Conservation (phyloP, 2,329 filamentous ascomycete genomes). For the Nemania diffusa region DNA sequence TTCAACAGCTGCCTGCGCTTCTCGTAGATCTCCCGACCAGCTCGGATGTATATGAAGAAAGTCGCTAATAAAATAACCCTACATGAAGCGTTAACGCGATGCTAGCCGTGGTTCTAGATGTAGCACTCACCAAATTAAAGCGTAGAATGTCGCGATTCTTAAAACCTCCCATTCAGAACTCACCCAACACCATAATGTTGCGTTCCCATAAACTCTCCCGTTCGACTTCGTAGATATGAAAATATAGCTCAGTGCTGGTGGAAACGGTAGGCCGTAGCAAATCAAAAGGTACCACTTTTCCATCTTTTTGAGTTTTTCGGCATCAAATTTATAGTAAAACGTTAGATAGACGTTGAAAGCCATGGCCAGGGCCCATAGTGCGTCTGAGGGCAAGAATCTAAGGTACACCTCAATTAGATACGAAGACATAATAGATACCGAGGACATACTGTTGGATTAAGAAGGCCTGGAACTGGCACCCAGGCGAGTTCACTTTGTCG, state of each 20-base stretch:
- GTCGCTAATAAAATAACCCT: conserved; percentile 72
- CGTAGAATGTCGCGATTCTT: conserved; percentile 80
- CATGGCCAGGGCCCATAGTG: conserved; percentile 83
- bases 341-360: conserved; percentile 85
- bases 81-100: conserved; percentile 29
- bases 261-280: conserved; percentile 79
- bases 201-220: conserved; percentile 76
- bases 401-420: not conserved
- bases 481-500: conserved; percentile 56
- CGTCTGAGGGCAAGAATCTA: conserved; percentile 82
- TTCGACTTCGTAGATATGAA: conserved; percentile 66
- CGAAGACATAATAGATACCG: not conserved
- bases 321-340: conserved; percentile 79
- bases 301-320: conserved; percentile 69
- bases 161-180: conserved; percentile 73
- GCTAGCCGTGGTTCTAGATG: not conserved
- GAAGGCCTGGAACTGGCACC: conserved; percentile 79
- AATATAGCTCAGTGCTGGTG: conserved; percentile 74
- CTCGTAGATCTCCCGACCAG: conserved; percentile 74
- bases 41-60: conserved; percentile 72
- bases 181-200: conserved; percentile 86
- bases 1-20: conserved; percentile 71
- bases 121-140: conserved; percentile 70
- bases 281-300: conserved; percentile 75
- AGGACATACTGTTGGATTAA: conserved; percentile 80